A percentile compares a stretch with the other conserved stretches of the same genome.
phyloP scores from a whole-genome alignment of 352 stramenopile genomes.

The Phytophthora aleatoria region DNA sequence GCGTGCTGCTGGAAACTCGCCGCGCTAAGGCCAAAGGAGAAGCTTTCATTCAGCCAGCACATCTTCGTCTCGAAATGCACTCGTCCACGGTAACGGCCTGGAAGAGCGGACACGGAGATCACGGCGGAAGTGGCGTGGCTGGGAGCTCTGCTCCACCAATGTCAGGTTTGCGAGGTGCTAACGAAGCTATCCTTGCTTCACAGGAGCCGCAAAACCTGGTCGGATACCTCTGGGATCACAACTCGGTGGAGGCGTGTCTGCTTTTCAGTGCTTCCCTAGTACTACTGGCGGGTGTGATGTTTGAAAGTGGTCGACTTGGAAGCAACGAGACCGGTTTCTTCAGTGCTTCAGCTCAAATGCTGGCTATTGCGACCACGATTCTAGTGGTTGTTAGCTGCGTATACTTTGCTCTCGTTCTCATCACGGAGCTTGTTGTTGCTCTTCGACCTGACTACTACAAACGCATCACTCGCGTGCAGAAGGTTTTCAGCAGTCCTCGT shows the following conservation, averaged over 20 bases:
- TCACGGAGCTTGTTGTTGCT: slow-evolving; percentile 66
- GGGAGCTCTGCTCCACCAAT: slow-evolving; percentile 9
- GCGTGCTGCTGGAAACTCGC: slow-evolving; percentile 54
- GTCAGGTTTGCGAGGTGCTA: slow-evolving; percentile 24
- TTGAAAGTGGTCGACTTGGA: slow-evolving; percentile 66
- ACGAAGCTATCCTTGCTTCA: slow-evolving; percentile 34
- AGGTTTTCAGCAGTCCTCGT: slow-evolving; percentile 54
- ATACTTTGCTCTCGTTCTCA: slow-evolving; percentile 68
- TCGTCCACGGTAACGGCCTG: slow-evolving; percentile 38
- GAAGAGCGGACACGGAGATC: slow-evolving; percentile 38
- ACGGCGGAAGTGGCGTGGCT: slow-evolving; percentile 20
- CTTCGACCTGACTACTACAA: slow-evolving; percentile 70
- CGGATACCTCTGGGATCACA: slow-evolving; percentile 81
- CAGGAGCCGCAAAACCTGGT: slow-evolving; percentile 49
- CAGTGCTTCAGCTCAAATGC: slow-evolving; percentile 50
- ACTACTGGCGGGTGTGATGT: slow-evolving; percentile 66
- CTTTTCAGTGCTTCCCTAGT: slow-evolving; percentile 76
- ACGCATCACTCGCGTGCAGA: slow-evolving; percentile 60
- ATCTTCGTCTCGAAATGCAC: slow-evolving; percentile 51
- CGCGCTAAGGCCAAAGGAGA: slow-evolving; percentile 60
- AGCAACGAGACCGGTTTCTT: slow-evolving; percentile 45
- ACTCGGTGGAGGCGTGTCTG: slow-evolving; percentile 74
- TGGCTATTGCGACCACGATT: slow-evolving; percentile 56
- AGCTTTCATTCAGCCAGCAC: slow-evolving; percentile 54
- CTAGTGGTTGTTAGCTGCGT: slow-evolving; percentile 59